phyloP scores from a whole-genome alignment of 129 eudicot species.

The Arctium lappa region DNA sequence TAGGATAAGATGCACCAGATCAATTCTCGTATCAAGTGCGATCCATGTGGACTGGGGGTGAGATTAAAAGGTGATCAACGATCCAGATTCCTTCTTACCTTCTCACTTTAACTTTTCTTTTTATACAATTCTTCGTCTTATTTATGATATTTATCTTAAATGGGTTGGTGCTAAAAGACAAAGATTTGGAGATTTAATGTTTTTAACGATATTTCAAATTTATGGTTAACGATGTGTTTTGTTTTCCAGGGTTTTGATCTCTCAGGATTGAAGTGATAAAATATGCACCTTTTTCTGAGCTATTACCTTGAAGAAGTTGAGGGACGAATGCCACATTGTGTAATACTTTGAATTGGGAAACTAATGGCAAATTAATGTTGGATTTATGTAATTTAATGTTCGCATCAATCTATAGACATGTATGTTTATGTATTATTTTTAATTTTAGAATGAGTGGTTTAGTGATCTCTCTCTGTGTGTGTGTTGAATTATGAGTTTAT shows the following conservation, averaged over 20 bases:
- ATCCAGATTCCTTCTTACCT: too few relatives aligned
- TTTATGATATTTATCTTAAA: too few relatives aligned
- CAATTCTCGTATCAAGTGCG: too few relatives aligned
- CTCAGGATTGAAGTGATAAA: constrained; percentile 34
- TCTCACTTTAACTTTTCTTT: too few relatives aligned
- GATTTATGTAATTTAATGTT: constrained; percentile 17
- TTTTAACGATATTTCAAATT: not conserved
- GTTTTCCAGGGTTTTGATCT: constrained; percentile 31
- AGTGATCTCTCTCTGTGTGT: not conserved
- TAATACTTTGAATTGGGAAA: not conserved
- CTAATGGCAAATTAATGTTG: not conserved
- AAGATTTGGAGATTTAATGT: not conserved
- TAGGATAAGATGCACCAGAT: too few relatives aligned
- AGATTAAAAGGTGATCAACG: too few relatives aligned
- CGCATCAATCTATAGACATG: constrained; percentile 9
- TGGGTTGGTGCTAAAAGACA: not conserved
- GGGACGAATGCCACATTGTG: not conserved
- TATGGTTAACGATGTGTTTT: not conserved
- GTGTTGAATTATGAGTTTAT: not conserved
- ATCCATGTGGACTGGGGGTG: too few relatives aligned
- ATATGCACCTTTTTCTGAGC: not conserved
- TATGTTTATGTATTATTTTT: constrained; percentile 8
- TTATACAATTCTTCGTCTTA: too few relatives aligned
- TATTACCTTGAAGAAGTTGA: constrained; percentile 1
- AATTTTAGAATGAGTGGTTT: not conserved